Evolutionary conservation across 768 basidiomycete species (phyloP).

Genomic region (Lactarius deliciosus): DNA sequence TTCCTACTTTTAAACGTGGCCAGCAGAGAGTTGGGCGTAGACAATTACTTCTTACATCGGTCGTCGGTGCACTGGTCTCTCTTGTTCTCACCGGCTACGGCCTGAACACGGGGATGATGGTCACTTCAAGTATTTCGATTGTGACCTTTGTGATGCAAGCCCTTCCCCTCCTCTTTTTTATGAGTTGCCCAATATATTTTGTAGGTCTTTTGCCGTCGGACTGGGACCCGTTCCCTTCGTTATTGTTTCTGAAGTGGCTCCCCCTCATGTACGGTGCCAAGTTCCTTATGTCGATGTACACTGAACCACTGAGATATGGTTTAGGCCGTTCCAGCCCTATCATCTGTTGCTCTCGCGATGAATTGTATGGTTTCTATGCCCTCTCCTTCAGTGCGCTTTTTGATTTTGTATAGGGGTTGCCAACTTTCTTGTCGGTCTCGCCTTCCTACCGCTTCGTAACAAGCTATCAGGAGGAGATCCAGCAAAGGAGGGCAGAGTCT

Average conservation of each 20-base stretch:
- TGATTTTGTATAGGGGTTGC: constrained; percentile 57
- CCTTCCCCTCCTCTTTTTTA: neutral
- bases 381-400: neutral
- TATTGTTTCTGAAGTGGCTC: constrained; percentile 87
- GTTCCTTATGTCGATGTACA: neutral
- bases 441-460: constrained; percentile 84
- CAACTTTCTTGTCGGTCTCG: constrained; percentile 82
- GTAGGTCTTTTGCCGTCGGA: constrained; percentile 83
- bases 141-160: constrained; percentile 77
- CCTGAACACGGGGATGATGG: constrained; percentile 57
- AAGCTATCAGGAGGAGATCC: constrained; percentile 59
- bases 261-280: constrained; percentile 57
- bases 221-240: constrained; percentile 93
- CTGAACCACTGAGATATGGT: neutral
- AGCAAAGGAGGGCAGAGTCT: constrained; percentile 79
- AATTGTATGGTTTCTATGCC: constrained; percentile 24
- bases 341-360: constrained; percentile 35
- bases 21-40: constrained; percentile 72
- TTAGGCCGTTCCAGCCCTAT: constrained; percentile 35
- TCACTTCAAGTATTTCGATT: constrained; percentile 71
- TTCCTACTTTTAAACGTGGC: neutral
- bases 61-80: constrained; percentile 62
- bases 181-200: constrained; percentile 7
- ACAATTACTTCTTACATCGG: constrained; percentile 65
- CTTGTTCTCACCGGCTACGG: constrained; percentile 69